phyloP scores from a whole-genome alignment of 2,329 filamentous ascomycete genomes.

The Trichoderma sp. region DNA sequence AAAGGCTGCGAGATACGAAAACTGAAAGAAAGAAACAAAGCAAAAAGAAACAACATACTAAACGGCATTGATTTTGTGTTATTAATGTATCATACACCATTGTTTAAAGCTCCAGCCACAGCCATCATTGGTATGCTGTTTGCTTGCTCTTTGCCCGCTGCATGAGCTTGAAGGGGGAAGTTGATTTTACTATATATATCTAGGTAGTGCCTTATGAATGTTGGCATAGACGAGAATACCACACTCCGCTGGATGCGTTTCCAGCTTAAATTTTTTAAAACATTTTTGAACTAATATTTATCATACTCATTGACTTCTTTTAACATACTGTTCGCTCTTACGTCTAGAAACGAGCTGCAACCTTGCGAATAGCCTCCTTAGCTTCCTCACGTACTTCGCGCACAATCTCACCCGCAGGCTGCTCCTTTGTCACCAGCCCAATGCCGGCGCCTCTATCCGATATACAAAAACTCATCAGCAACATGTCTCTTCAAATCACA shows the following conservation, averaged over 20 bases:
- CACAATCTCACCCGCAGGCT: constrained; percentile 50
- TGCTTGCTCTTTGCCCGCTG: neutral
- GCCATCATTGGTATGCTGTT: neutral
- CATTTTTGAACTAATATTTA: neutral
- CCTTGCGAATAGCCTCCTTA: constrained; percentile 40
- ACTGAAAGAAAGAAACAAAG: neutral
- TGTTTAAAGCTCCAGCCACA: neutral
- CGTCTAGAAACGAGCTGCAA: constrained; percentile 31
- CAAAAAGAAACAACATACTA: neutral
- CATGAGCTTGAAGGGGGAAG: neutral
- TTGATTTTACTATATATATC: constrained; percentile 7
- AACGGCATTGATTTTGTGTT: constrained; percentile 17
- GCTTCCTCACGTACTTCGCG: constrained; percentile 46
- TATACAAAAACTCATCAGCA: constrained; percentile 24
- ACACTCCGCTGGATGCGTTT: neutral
- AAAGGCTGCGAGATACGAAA: constrained; percentile 40
- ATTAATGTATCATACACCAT: constrained; percentile 25
- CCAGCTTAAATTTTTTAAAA: neutral
- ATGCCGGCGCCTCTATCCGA: constrained; percentile 47
- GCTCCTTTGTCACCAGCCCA: constrained; percentile 48
- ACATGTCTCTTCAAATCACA: neutral
- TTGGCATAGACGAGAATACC: constrained; percentile 30
- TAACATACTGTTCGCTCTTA: neutral
- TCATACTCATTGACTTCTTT: neutral
- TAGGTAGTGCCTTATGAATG: constrained; percentile 24